A percentile compares a stretch with the other conserved stretches of the same genome.
These are phyloP conservation scores for Allium cepa DNA, from an alignment of 106 monocot species.

Conservation along the genomic window DNA sequence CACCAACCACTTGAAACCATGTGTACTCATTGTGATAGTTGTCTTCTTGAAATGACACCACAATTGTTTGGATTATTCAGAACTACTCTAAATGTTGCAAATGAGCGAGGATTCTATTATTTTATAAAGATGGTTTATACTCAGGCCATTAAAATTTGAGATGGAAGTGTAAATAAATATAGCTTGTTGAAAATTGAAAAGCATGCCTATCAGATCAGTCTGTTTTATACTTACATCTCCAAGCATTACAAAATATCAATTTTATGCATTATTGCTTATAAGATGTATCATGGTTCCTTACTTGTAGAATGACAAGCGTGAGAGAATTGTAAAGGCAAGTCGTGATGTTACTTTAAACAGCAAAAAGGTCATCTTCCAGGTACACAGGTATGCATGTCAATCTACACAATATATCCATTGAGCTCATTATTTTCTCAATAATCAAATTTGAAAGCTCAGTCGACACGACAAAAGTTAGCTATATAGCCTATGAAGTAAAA, in stretches of 20 bases:
- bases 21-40: too few relatives aligned
- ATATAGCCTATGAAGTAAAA: too few relatives aligned
- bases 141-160: too few relatives aligned
- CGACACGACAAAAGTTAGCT: too few relatives aligned
- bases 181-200: too few relatives aligned
- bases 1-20: too few relatives aligned
- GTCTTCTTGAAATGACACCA: too few relatives aligned
- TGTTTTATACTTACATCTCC: neutral
- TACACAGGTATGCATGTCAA: conserved; percentile 54
- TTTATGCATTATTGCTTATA: neutral
- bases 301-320: conserved; percentile 88
- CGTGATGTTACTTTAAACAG: conserved; percentile 98
- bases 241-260: neutral
- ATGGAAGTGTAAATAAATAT: neutral
- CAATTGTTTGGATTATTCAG: too few relatives aligned
- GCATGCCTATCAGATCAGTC: neutral
- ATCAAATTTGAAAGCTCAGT: too few relatives aligned
- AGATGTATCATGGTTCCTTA: neutral
- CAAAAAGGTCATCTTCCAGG: conserved; percentile 98
- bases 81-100: too few relatives aligned
- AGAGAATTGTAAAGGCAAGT: conserved; percentile 92
- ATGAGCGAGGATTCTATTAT: neutral
- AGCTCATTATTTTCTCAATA: too few relatives aligned
- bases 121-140: neutral
- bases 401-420: too few relatives aligned